Base-by-base conservation (phyloP, 441 rosid genomes). In the Aleurites moluccanus region DNA sequence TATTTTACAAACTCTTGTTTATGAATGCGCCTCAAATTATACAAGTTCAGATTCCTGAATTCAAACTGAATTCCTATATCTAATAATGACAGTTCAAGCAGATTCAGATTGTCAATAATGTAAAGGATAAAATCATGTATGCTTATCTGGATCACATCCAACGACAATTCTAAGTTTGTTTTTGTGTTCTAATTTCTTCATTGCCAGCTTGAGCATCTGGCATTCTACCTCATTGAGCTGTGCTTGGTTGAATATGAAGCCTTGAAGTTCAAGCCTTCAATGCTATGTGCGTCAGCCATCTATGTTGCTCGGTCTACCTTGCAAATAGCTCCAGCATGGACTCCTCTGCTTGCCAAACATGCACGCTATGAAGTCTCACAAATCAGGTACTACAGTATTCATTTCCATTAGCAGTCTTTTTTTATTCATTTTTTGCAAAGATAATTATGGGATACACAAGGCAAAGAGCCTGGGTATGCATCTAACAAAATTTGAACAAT, bases 281-380 rank as follows among this genome's bases (percentile, higher is more conserved):
- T 95, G 85, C 83, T 95, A 68, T 91, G 99, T 83, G 99, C 99
- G 73, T 88, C 99, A 15, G 96, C 96, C 53, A 81, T 95, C 73
- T 93, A 86, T 65, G 86, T 95, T 65, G 92, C 98, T 53, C 86
- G 96, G 56, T 86, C 88, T 83, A 90, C 93, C 55, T 82, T 93
- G 77, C 88, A 85, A 73, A 79, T 81, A 61, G 70, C 80, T 81
- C 99, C 98, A 60, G 72, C 79, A 59, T 93, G 99, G 99, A 93
- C 94, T 52, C 82, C 88, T 1, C 84, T 93, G 77, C 90, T 95
- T 67, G 72, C 68, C 69, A 85, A 74, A 69, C 97, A 93, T 75
- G 79, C 96, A 55, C 87, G 78, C 72, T 93, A 88, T 80, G 81
- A 83, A 61, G 88, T 85, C 72, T 45, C 86, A 11, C 88, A 93